phyloP scores from a whole-genome alignment of 2,329 filamentous ascomycete genomes.

The Venturia nashicola region DNA sequence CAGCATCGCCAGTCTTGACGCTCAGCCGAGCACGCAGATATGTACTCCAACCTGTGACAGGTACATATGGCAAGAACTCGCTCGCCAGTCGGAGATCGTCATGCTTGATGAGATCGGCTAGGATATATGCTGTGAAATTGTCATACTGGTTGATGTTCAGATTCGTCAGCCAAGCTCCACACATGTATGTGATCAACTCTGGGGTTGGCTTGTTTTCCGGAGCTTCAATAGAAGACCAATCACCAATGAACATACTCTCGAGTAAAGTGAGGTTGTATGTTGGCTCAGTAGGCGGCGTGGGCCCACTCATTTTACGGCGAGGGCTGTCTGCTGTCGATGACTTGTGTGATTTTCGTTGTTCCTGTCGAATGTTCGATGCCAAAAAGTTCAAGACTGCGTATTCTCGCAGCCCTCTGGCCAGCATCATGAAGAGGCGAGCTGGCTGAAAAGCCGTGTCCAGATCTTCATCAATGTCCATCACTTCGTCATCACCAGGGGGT shows the following conservation, averaged over 20 bases:
- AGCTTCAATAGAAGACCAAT: conserved; percentile 24
- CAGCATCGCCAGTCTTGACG: conserved; percentile 61
- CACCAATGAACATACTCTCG: conserved; percentile 27
- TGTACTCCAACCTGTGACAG: conserved; percentile 44
- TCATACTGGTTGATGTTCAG: conserved; percentile 27
- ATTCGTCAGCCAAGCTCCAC: conserved; percentile 31
- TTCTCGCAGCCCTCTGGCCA: conserved; percentile 36
- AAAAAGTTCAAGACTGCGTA: conserved; percentile 23
- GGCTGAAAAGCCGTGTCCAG: conserved; percentile 47
- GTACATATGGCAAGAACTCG: conserved; percentile 55
- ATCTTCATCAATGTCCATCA: conserved; percentile 1
- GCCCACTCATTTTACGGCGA: conserved; percentile 27
- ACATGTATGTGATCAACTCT: conserved; percentile 31
- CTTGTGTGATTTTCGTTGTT: conserved; percentile 15
- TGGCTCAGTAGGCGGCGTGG: conserved; percentile 20
- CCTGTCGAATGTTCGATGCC: conserved; percentile 18
- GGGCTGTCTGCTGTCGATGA: conserved; percentile 2
- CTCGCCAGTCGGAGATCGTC: conserved; percentile 38
- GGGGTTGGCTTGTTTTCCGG: conserved; percentile 18
- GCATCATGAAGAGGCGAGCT: conserved; percentile 48
- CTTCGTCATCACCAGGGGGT: neutral
- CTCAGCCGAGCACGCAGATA: conserved; percentile 79
- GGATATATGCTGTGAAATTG: conserved; percentile 25
- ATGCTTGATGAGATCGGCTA: conserved; percentile 31
- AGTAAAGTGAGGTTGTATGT: conserved; percentile 20